Conservation (phyloP, 2,329 filamentous ascomycete species). For the Alternaria postmessia region DNA sequence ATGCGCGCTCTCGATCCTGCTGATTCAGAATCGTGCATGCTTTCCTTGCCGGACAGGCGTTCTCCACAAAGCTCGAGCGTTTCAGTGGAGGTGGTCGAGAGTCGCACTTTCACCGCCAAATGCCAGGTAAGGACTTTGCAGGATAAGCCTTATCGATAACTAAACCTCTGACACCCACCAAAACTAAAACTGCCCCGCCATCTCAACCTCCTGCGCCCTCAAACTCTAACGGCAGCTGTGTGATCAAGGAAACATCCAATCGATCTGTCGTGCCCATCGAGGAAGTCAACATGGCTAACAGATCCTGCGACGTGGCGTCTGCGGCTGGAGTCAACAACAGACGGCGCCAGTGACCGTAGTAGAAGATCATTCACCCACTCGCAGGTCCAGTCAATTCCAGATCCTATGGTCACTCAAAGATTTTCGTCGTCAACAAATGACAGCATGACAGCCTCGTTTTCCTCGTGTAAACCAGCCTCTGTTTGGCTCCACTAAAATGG, state of each 20-base stretch:
- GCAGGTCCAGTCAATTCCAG: conserved; percentile 30
- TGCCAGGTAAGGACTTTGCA: conserved; percentile 1
- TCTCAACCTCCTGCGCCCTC: conserved; percentile 14
- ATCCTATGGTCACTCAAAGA: conserved; percentile 18
- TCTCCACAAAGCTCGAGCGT: conserved; percentile 29
- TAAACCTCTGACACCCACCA: background rate
- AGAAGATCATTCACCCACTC: conserved; percentile 18
- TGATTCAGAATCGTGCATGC: conserved; percentile 18
- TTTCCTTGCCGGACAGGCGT: conserved; percentile 13
- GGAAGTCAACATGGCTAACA: conserved; percentile 16
- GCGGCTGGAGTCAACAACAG: conserved; percentile 9
- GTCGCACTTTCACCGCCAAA: conserved; percentile 28
- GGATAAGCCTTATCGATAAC: conserved; percentile 19
- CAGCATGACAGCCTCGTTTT: conserved; percentile 32
- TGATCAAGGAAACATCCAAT: conserved; percentile 16
- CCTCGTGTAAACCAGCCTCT: conserved; percentile 26
- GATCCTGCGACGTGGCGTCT: conserved; percentile 25
- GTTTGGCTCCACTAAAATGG: conserved; percentile 4
- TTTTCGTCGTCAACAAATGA: conserved; percentile 26
- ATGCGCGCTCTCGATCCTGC: conserved; percentile 3
- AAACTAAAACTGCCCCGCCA: conserved; percentile 14
- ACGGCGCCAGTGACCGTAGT: conserved; percentile 11
- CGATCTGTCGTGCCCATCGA: conserved; percentile 4
- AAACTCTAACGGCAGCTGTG: conserved; percentile 18
- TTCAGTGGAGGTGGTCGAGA: conserved; percentile 16